A percentile compares a stretch with the other conserved stretches of the same genome.
phyloP scores from a whole-genome alignment of 2,329 filamentous ascomycete genomes.

The Cladosporium sp. region DNA sequence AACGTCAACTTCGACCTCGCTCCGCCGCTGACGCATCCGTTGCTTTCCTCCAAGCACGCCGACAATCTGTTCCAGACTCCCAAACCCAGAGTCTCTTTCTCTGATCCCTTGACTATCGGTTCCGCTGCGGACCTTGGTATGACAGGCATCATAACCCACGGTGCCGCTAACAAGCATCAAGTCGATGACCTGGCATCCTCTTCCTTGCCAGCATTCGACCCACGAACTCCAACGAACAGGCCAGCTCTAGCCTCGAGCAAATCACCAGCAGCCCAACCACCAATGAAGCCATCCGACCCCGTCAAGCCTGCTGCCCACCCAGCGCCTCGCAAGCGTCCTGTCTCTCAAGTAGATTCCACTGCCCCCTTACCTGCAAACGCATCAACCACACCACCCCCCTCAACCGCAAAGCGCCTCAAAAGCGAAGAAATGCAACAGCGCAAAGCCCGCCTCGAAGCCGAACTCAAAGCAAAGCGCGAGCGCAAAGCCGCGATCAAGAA shows the following conservation, averaged over 20 bases:
- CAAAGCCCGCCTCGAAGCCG: constrained; percentile 8
- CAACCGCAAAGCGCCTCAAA: not conserved
- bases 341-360: not conserved
- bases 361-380: not conserved
- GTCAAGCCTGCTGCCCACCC: not conserved
- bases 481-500: constrained; percentile 17
- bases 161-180: not conserved
- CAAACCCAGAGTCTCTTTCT: not conserved
- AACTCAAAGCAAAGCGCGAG: constrained; percentile 20
- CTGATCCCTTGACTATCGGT: not conserved
- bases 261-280: not conserved
- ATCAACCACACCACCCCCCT: not conserved
- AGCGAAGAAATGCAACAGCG: constrained; percentile 9
- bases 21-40: not conserved
- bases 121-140: not conserved
- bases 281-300: not conserved
- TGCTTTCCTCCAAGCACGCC: not conserved
- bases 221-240: not conserved
- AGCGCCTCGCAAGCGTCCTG: not conserved
- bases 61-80: not conserved
- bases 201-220: not conserved
- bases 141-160: not conserved
- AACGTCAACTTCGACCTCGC: not conserved
- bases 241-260: not conserved
- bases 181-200: not conserved